A percentile compares a stretch with the other conserved stretches of the same genome.
Conservation (phyloP, 2,329 filamentous ascomycete species). For the Talaromyces sp. region DNA sequence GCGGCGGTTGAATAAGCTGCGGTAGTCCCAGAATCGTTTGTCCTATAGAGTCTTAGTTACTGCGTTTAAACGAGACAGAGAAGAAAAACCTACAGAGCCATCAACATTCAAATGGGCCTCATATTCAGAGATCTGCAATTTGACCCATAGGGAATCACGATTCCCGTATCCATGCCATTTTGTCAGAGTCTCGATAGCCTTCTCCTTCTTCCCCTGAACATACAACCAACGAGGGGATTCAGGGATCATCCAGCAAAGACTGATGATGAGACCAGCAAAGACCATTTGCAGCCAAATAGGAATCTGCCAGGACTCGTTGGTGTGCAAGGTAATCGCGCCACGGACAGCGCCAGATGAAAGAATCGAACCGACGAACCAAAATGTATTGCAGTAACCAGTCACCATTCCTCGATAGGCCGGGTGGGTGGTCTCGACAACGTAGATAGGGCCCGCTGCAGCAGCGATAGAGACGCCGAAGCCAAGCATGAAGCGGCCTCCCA, state of each 20-base stretch:
- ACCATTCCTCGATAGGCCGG: conserved; percentile 58
- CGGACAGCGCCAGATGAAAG: conserved; percentile 52
- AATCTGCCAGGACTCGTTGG: conserved; percentile 52
- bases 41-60: background rate
- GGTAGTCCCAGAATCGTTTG: conserved; percentile 11
- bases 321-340: conserved; percentile 36
- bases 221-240: conserved; percentile 45
- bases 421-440: conserved; percentile 59
- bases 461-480: conserved; percentile 57
- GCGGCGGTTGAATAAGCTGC: conserved; percentile 3
- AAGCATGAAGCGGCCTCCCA: conserved; percentile 52
- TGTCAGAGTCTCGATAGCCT: conserved; percentile 32
- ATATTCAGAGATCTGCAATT: conserved; percentile 30
- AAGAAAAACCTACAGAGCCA: conserved; percentile 5
- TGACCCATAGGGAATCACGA: conserved; percentile 27
- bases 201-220: conserved; percentile 34
- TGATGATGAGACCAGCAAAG: conserved; percentile 44
- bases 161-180: conserved; percentile 17
- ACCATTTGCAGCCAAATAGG: conserved; percentile 52
- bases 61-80: background rate
- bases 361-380: conserved; percentile 49
- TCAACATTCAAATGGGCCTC: conserved; percentile 17
- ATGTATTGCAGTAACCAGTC: conserved; percentile 54
- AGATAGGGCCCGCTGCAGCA: conserved; percentile 57
- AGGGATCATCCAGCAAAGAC: conserved; percentile 31